Percentiles rank a stretch among this genome's conserved stretches.
These are phyloP conservation scores for Erythrobasidium hasegawianum DNA, from an alignment of 1,284 basidiomycete genomes.

Conservation along the genomic window DNA sequence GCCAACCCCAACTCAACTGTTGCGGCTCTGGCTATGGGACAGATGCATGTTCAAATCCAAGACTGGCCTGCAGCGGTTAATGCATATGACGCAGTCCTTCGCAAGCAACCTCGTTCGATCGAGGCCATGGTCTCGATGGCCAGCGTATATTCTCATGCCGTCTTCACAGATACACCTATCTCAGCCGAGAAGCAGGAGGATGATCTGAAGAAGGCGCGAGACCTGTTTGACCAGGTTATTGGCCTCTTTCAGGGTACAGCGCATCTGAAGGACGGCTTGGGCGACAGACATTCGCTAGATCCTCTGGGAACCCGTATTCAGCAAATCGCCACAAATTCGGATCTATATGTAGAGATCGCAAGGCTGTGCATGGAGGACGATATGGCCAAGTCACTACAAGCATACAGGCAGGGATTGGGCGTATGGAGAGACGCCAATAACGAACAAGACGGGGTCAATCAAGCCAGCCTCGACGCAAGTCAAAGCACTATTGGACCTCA, in stretches of 20 bases:
- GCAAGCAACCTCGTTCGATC: constrained; percentile 48
- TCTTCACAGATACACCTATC: constrained; percentile 10
- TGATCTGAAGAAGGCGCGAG: constrained; percentile 69
- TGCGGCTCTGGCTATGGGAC: constrained; percentile 76
- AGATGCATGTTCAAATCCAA: constrained; percentile 53
- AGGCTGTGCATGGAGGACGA: constrained; percentile 75
- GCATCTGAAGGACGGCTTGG: constrained; percentile 41
- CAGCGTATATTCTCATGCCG: constrained; percentile 62
- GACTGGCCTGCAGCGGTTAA: constrained; percentile 61
- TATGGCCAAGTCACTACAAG: constrained; percentile 65
- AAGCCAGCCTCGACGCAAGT: constrained; percentile 46
- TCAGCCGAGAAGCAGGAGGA: constrained; percentile 44
- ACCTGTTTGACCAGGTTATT: constrained; percentile 71
- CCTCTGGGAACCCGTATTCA: constrained; percentile 28
- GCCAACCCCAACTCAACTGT: constrained; percentile 69
- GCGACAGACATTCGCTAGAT: constrained; percentile 8
- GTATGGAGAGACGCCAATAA: constrained; percentile 55
- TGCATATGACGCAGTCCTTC: constrained; percentile 74
- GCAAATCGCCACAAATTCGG: constrained; percentile 65
- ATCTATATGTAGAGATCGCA: constrained; percentile 81
- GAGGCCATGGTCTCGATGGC: constrained; percentile 87
- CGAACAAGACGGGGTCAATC: constrained; percentile 5
- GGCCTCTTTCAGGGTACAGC: constrained; percentile 58
- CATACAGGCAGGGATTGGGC: constrained; percentile 67
- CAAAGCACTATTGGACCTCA: constrained; percentile 51